phyloP scores from a whole-genome alignment of 371 early-diverging fungal species.

The Fennellomyces sp. region DNA sequence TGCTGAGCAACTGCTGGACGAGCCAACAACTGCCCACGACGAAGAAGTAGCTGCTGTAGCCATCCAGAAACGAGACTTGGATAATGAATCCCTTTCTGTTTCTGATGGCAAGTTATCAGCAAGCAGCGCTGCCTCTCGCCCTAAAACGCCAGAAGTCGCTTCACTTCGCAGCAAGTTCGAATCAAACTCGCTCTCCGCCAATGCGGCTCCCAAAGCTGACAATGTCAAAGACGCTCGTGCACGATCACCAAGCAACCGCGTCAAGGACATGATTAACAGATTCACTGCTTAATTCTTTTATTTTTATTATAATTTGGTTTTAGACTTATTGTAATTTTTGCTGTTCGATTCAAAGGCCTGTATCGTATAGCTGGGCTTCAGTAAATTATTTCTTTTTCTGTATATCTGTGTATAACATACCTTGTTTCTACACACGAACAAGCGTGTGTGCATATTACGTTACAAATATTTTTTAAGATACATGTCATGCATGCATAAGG shows the following conservation, averaged over 20 bases:
- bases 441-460: too few species aligned
- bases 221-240: conserved; percentile 29
- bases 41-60: conserved; percentile 35
- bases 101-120: conserved; percentile 3
- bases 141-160: conserved; percentile 32
- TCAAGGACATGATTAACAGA: conserved; percentile 45
- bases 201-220: not conserved
- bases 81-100: not conserved
- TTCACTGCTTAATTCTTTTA: conserved; percentile 20
- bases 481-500: too few species aligned
- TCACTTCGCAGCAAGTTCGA: conserved; percentile 37
- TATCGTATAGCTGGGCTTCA: too few species aligned
- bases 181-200: conserved; percentile 15
- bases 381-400: too few species aligned
- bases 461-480: too few species aligned
- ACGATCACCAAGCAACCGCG: conserved; percentile 36
- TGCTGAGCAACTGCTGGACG: conserved; percentile 8
- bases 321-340: too few species aligned
- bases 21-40: conserved; percentile 12
- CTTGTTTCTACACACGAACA: too few species aligned
- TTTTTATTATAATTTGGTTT: not conserved
- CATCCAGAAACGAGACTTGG: not conserved
- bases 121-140: conserved; percentile 8
- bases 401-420: too few species aligned
- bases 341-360: too few species aligned